phyloP scores from a whole-genome alignment of 2,329 filamentous ascomycete genomes.

The Aureobasidium vineae region DNA sequence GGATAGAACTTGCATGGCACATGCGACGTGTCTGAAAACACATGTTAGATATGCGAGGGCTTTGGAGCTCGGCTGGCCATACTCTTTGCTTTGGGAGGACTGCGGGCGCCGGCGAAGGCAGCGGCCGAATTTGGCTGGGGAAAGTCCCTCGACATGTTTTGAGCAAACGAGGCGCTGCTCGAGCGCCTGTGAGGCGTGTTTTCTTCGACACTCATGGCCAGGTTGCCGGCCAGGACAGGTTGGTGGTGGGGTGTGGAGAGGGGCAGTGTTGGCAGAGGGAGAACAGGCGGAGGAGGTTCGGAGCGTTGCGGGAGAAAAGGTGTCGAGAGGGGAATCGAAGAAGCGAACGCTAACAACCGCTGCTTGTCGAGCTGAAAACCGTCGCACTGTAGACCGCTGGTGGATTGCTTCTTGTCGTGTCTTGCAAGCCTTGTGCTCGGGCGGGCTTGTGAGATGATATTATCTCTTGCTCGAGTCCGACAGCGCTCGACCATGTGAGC shows the following conservation, averaged over 20 bases:
- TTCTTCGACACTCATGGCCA: constrained; percentile 25
- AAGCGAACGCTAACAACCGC: constrained; percentile 17
- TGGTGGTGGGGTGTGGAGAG: constrained; percentile 40
- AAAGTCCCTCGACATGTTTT: constrained; percentile 19
- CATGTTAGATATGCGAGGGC: constrained; percentile 30
- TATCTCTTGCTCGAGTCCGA: constrained; percentile 19
- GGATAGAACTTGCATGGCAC: constrained; percentile 99
- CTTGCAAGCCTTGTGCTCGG: not conserved
- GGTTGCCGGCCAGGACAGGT: not conserved
- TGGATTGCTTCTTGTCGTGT: constrained; percentile 1
- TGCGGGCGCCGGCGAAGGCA: constrained; percentile 39
- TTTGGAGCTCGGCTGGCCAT: constrained; percentile 25
- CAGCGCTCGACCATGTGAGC: constrained; percentile 19
- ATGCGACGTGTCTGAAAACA: constrained; percentile 76
- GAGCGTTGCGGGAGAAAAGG: constrained; percentile 21
- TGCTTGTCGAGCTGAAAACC: constrained; percentile 8
- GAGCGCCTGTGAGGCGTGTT: constrained; percentile 27
- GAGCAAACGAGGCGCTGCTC: constrained; percentile 22
- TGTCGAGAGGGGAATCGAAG: constrained; percentile 16
- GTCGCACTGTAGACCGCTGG: constrained; percentile 15
- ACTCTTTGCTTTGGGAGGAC: constrained; percentile 54
- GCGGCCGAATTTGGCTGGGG: constrained; percentile 19
- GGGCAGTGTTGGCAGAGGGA: constrained; percentile 32
- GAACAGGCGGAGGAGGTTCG: constrained; percentile 19
- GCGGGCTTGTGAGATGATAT: constrained; percentile 1